Conservation (phyloP, 352 stramenopile species). For the Globisporangium solare region DNA sequence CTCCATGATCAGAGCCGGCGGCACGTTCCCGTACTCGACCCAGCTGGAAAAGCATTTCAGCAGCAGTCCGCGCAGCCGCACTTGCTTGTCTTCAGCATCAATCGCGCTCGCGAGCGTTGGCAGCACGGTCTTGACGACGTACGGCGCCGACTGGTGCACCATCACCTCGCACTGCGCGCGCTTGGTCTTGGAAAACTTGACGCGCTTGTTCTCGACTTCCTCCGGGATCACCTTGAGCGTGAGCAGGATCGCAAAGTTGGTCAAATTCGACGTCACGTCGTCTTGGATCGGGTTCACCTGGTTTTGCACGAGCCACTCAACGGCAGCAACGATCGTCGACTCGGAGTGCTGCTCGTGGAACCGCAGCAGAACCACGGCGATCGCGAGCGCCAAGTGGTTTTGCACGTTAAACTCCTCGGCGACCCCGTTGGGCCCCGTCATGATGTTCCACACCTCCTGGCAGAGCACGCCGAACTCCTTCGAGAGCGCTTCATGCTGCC, state of each 20-base stretch:
- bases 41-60: conserved; percentile 67
- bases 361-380: conserved; percentile 70
- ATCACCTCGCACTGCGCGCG: conserved; percentile 59
- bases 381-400: conserved; percentile 66
- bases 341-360: conserved; percentile 65
- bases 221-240: conserved; percentile 75
- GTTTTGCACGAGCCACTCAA: conserved; percentile 78
- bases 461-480: conserved; percentile 61
- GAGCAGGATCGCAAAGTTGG: conserved; percentile 71
- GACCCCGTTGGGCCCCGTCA: conserved; percentile 50
- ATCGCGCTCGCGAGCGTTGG: conserved; percentile 52
- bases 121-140: conserved; percentile 58
- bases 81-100: conserved; percentile 46
- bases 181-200: conserved; percentile 72
- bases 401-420: conserved; percentile 60
- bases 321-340: conserved; percentile 43
- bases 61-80: conserved; percentile 38
- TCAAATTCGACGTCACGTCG: conserved; percentile 34
- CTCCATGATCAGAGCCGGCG: conserved; percentile 50
- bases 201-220: conserved; percentile 72
- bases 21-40: conserved; percentile 67
- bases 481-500: conserved; percentile 46
- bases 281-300: conserved; percentile 45
- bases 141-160: conserved; percentile 53
- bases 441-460: conserved; percentile 71